Evolutionary conservation across 148 eudicot genomes (phyloP).

Genomic region (Drosera capensis): DNA sequence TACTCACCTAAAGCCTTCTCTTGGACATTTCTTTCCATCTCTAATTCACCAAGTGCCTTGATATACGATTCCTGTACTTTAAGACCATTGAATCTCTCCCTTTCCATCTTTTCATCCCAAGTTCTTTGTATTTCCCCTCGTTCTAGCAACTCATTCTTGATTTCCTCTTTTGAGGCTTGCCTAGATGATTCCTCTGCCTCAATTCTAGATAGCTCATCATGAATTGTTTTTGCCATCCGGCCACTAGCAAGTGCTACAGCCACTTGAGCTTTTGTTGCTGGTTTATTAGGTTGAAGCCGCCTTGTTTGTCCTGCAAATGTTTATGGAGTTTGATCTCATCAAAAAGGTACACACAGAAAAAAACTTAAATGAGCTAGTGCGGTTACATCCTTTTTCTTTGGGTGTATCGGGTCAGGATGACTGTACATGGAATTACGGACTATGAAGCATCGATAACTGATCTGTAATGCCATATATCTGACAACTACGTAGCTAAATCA

Average conservation of each 20-base stretch:
- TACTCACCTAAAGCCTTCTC: conserved; percentile 32
- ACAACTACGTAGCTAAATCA: no score
- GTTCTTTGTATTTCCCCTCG: conserved; percentile 52
- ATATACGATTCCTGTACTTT: conserved; percentile 32
- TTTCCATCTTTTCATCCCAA: conserved; percentile 56
- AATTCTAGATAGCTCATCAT: conserved; percentile 38
- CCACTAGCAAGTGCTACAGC: conserved; percentile 87
- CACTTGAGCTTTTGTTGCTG: conserved; percentile 78
- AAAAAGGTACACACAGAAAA: no score
- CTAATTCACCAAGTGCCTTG: conserved; percentile 29
- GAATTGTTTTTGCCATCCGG: conserved; percentile 44
- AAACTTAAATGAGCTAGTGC: no score
- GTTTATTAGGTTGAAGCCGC: conserved; percentile 79
- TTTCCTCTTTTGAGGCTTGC: conserved; percentile 40
- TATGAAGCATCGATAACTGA: no score
- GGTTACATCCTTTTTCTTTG: no score
- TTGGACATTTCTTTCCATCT: conserved; percentile 37
- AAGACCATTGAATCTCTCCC: conserved; percentile 28
- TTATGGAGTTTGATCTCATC: no score
- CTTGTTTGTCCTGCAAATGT: conserved; percentile 52
- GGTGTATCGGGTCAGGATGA: no score
- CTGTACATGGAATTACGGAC: no score
- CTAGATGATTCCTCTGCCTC: conserved; percentile 44
- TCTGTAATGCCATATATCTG: no score
- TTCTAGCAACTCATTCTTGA: conserved; percentile 44